Conservation (phyloP, 768 basidiomycete genomes). For the Epithele typhae region DNA sequence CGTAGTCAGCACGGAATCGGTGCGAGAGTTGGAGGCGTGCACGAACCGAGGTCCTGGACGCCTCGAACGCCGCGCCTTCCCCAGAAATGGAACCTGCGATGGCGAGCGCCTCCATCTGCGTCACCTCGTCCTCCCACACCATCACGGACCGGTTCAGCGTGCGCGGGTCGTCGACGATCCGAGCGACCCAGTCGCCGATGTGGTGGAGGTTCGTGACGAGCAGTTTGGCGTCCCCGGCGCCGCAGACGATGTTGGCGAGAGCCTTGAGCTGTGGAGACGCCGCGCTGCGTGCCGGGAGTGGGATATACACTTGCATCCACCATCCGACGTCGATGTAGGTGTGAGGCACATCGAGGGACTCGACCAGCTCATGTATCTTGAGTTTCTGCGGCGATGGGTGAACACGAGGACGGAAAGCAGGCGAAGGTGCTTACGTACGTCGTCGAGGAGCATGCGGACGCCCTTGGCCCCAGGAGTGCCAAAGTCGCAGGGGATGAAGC, state of each 20-base stretch:
- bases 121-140: constrained; percentile 20
- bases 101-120: neutral
- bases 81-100: neutral
- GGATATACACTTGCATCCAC: neutral
- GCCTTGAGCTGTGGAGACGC: neutral
- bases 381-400: constrained; percentile 20
- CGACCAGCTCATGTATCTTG: constrained; percentile 21
- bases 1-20: too few relatives aligned
- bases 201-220: constrained; percentile 20
- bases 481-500: neutral
- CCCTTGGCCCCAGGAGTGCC: constrained; percentile 12
- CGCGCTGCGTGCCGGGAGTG: neutral
- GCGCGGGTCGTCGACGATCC: constrained; percentile 26
- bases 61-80: neutral
- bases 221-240: constrained; percentile 13
- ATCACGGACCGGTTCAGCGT: constrained; percentile 27
- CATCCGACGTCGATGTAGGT: constrained; percentile 27
- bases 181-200: constrained; percentile 24
- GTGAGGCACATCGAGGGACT: constrained; percentile 19
- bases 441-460: constrained; percentile 10
- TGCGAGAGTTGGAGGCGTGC: too few relatives aligned
- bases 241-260: constrained; percentile 2
- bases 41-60: too few relatives aligned
- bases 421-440: neutral
- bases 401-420: too few relatives aligned